Conservation (phyloP, 2,329 filamentous ascomycete species). For the Lachnellula arida region DNA sequence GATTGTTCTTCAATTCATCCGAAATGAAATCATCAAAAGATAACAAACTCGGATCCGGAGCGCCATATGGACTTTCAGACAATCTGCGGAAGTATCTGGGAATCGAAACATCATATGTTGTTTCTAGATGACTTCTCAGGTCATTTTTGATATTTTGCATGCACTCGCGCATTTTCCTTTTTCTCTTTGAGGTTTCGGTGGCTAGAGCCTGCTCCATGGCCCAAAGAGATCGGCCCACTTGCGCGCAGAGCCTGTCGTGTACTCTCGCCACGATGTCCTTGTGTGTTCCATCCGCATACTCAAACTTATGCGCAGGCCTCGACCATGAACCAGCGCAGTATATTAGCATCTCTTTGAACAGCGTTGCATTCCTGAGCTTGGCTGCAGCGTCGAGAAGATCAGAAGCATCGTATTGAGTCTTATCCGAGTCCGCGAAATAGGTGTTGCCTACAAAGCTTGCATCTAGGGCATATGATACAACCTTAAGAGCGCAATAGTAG, state of each 20-base stretch:
- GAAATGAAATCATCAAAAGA: background rate
- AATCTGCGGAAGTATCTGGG: too few relatives aligned
- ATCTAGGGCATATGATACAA: background rate
- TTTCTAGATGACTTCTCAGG: too few relatives aligned
- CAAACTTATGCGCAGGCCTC: background rate
- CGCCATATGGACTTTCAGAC: too few relatives aligned
- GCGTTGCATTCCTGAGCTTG: background rate
- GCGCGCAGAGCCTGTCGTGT: background rate
- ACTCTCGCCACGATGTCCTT: background rate
- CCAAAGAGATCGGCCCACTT: background rate
- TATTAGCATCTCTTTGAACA: background rate
- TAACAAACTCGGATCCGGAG: too few relatives aligned
- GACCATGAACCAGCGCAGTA: background rate
- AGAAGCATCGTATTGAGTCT: background rate
- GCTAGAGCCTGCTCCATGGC: background rate
- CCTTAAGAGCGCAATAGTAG: background rate
- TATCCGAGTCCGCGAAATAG: background rate
- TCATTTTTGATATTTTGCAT: too few relatives aligned
- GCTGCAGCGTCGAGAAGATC: background rate
- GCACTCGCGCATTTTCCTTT: too few relatives aligned
- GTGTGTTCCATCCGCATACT: background rate
- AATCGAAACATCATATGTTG: too few relatives aligned
- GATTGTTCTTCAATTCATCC: background rate
- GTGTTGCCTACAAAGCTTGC: background rate
- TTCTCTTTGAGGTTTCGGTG: background rate